phyloP scores from a whole-genome alignment of 2,329 filamentous ascomycete genomes.

The Podosphaera fusca region DNA sequence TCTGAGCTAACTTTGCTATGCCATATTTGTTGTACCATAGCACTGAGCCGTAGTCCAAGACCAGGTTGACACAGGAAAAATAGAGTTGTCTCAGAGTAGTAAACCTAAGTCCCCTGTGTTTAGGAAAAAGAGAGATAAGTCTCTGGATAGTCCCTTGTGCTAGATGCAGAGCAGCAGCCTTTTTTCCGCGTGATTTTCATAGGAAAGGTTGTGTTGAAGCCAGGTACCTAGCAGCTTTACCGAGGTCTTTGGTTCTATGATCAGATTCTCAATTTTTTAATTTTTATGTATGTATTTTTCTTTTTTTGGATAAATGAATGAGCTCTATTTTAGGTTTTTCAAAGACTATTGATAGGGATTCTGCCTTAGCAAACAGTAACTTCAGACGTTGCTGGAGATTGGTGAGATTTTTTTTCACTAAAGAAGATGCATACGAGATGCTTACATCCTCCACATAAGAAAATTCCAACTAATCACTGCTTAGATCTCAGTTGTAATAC shows the following conservation, averaged over 20 bases:
- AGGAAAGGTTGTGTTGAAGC: not conserved
- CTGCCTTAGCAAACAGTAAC: too few species aligned
- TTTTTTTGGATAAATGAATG: too few species aligned
- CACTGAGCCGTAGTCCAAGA: not conserved
- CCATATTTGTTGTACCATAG: not conserved
- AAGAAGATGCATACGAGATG: too few species aligned
- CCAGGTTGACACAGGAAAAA: not conserved
- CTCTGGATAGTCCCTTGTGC: not conserved
- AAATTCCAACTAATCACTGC: too few species aligned
- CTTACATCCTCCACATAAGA: too few species aligned
- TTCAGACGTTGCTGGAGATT: too few species aligned
- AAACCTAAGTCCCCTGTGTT: not conserved
- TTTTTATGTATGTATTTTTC: too few species aligned
- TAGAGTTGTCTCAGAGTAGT: not conserved
- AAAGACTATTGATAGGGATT: too few species aligned
- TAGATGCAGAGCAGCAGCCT: not conserved
- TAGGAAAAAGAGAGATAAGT: not conserved
- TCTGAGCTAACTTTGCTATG: not conserved
- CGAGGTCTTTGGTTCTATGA: not conserved
- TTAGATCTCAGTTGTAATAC: too few species aligned
- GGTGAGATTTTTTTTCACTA: too few species aligned
- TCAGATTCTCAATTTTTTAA: too few species aligned
- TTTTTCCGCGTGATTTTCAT: not conserved
- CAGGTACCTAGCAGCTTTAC: not conserved
- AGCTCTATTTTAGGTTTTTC: too few species aligned